Evolutionary conservation across 2,329 filamentous ascomycete species (phyloP).

Genomic region (Ilyonectria robusta): DNA sequence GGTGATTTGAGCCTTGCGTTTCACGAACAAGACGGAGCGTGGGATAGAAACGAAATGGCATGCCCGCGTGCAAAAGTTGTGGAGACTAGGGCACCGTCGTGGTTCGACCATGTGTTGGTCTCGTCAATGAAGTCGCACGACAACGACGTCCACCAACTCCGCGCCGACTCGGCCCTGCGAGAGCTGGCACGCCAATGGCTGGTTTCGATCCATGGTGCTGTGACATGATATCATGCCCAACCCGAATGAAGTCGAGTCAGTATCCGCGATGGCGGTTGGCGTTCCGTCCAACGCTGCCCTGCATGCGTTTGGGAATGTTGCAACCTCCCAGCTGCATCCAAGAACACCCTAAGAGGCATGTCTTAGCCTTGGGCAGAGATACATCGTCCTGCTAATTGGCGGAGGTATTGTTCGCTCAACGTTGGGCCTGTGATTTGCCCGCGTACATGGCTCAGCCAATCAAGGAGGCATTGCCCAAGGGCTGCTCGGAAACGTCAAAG

Average conservation of each 20-base stretch:
- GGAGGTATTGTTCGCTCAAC: neutral
- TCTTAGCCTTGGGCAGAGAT: constrained; percentile 28
- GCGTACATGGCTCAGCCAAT: constrained; percentile 5
- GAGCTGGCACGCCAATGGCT: constrained; percentile 33
- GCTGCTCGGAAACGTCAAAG: neutral
- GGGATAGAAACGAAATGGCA: constrained; percentile 25
- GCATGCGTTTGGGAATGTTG: constrained; percentile 16
- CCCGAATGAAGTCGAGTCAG: constrained; percentile 10
- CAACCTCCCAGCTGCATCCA: constrained; percentile 11
- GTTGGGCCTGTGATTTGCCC: constrained; percentile 6
- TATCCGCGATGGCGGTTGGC: constrained; percentile 14
- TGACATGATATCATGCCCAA: constrained; percentile 53
- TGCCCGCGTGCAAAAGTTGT: constrained; percentile 35
- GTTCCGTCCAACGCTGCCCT: constrained; percentile 7
- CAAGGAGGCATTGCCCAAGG: neutral
- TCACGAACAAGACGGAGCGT: constrained; percentile 22
- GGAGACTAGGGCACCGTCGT: constrained; percentile 38
- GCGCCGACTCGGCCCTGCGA: constrained; percentile 30
- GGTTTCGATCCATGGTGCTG: constrained; percentile 40
- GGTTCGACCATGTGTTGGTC: constrained; percentile 48
- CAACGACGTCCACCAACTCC: constrained; percentile 38
- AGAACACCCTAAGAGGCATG: constrained; percentile 11
- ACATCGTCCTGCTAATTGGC: constrained; percentile 19
- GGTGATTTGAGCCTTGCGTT: constrained; percentile 28
- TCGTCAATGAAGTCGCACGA: constrained; percentile 45